A percentile compares a stretch with the other conserved stretches of the same genome.
Evolutionary conservation across 805 yeast species (phyloP).

Genomic region (Cyberlindnera galapagoensis): DNA sequence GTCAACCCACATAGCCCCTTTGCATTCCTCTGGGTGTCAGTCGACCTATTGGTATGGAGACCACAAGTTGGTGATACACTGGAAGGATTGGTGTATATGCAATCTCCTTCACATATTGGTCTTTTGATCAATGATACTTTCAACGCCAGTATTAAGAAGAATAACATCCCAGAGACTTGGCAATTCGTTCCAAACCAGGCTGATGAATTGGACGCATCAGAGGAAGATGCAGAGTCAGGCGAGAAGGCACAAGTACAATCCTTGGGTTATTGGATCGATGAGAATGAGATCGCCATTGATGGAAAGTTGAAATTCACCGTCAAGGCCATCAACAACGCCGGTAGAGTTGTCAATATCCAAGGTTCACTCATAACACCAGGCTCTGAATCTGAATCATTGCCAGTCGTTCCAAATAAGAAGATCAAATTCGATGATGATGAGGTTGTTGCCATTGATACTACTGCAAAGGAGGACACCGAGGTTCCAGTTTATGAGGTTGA

Average conservation of each 20-base stretch:
- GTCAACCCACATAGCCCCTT: conserved; percentile 78
- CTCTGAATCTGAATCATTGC: conserved; percentile 45
- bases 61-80: conserved; percentile 83
- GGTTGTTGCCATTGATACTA: conserved; percentile 18
- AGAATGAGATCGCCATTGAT: conserved; percentile 63
- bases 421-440: conserved; percentile 44
- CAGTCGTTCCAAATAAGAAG: conserved; percentile 42
- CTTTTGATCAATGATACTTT: conserved; percentile 86
- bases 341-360: conserved; percentile 77
- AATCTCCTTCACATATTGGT: conserved; percentile 93
- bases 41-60: conserved; percentile 80
- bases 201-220: conserved; percentile 38
- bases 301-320: conserved; percentile 78
- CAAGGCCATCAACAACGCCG: conserved; percentile 65
- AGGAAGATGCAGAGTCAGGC: conserved; percentile 19
- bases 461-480: conserved; percentile 6
- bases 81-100: conserved; percentile 87
- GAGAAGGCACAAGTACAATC: conserved; percentile 16
- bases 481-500: conserved; percentile 16
- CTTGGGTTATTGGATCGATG: conserved; percentile 86
- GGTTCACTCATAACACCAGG: conserved; percentile 57
- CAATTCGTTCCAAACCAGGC: conserved; percentile 72
- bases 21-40: conserved; percentile 79
- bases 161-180: conserved; percentile 84
- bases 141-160: conserved; percentile 86